A percentile compares a stretch with the other conserved stretches of the same genome.
phyloP scores from a whole-genome alignment of 257 asterid genomes.

The Hygrophila difformis region DNA sequence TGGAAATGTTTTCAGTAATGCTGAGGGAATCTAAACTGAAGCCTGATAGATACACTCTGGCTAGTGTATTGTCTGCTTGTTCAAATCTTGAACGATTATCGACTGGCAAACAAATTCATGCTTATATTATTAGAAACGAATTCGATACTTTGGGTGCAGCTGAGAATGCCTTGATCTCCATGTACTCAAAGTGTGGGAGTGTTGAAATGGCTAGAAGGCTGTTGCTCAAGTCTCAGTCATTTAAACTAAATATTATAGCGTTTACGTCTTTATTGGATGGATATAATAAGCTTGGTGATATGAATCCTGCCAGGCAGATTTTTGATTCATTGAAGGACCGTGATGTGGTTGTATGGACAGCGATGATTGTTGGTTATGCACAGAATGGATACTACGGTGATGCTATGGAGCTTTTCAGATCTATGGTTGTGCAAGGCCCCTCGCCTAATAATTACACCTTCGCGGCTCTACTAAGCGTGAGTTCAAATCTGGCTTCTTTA shows the following conservation, averaged over 20 bases:
- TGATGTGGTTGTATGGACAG: conserved; percentile 90
- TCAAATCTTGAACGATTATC: conserved; percentile 42
- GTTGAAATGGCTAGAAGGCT: conserved; percentile 48
- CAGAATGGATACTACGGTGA: conserved; percentile 53
- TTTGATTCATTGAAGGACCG: conserved; percentile 53
- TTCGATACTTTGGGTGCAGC: conserved; percentile 48
- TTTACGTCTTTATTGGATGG: conserved; percentile 81
- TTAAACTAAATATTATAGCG: conserved; percentile 47
- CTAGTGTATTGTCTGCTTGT: conserved; percentile 70
- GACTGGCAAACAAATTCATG: conserved; percentile 70
- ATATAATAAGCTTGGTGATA: conserved; percentile 65
- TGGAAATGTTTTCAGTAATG: conserved; percentile 52
- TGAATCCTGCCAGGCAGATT: conserved; percentile 67
- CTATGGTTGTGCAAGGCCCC: conserved; percentile 51
- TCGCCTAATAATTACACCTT: conserved; percentile 69
- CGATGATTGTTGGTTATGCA: conserved; percentile 75
- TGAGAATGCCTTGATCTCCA: conserved; percentile 61
- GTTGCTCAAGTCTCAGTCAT: conserved; percentile 27
- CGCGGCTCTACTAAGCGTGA: conserved; percentile 61
- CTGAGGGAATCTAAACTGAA: conserved; percentile 29
- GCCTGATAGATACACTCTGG: conserved; percentile 64
- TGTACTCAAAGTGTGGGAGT: conserved; percentile 75
- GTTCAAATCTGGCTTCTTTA: conserved; percentile 66
- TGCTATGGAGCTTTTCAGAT: conserved; percentile 57
- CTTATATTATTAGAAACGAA: conserved; percentile 41